Base-by-base conservation (phyloP, 768 basidiomycete species). In the Tricholoma saponaceum region DNA sequence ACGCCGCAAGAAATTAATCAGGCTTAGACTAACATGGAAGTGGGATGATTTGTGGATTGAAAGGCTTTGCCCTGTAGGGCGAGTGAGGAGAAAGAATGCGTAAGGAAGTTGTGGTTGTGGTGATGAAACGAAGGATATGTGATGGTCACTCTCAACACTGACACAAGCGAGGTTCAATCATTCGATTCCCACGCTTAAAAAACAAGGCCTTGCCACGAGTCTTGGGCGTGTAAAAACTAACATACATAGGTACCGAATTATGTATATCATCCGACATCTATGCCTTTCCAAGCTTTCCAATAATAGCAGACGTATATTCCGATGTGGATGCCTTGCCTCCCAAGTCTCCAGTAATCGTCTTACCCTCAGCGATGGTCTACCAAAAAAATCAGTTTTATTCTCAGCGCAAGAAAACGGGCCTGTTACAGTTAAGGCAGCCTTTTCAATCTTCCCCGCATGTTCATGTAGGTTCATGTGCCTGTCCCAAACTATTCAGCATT, bases 361-460 rank as follows among this genome's bases (percentile, higher is more conserved):
- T 94, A 63, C 97, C 97, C 76, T 97, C 96, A 16, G 96, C 94
- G 69, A 99, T 97, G 32, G 95, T 98, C 95, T 96, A 20, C 33
- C 30, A 58, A 8, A 57, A n/a, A 51, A 53, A 61, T 18, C 56
- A 23, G 58, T 62, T 33, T 50, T 32, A 35, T 23, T 26, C 52
- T 35, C 20, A 23, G 35, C 13, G 47, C 52, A 39, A 44, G 23
- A 37, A 46, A 44, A 52, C 22, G 14, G 23, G n/a, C 44, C 14
- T 75, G 92, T 72, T 75, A 97, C 95, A 60, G 82, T 72, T 60
- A 99, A 84, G 49, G 91, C 84, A 60, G 97, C 97, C 74, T 86
- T 86, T 77, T 98, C 94, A 63, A 99, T 98, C 73, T 83, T 90
- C 67, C 81, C 77, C 14, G 97, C 97, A 67, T 92, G 79, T 52